Conservation (phyloP, 768 basidiomycete species). For the Rickenella mellea region DNA sequence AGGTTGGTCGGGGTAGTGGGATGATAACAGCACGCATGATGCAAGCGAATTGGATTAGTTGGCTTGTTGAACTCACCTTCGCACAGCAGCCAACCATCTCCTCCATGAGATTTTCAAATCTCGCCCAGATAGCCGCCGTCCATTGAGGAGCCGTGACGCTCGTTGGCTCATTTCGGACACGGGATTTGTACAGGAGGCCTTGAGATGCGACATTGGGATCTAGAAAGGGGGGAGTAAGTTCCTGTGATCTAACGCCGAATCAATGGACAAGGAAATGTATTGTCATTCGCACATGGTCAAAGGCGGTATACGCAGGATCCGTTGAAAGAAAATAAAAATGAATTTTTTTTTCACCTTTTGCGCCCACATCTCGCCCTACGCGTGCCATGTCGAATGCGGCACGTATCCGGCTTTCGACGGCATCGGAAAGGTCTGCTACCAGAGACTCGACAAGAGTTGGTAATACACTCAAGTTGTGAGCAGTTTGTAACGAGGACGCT, state of each 20-base stretch:
- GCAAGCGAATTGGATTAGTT: neutral
- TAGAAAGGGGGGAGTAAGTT: too few species aligned
- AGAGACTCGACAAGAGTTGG: constrained; percentile 77
- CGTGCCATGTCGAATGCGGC: constrained; percentile 79
- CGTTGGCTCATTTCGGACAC: constrained; percentile 86
- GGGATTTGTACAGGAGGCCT: constrained; percentile 65
- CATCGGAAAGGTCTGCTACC: constrained; percentile 69
- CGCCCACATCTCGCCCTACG: constrained; percentile 77
- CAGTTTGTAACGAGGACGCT: constrained; percentile 91
- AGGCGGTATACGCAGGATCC: neutral
- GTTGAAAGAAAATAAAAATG: too few species aligned
- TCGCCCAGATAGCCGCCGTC: constrained; percentile 68
- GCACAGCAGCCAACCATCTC: constrained; percentile 88
- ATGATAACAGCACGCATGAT: too few species aligned
- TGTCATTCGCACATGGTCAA: neutral
- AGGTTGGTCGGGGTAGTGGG: neutral
- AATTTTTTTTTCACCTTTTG: constrained; percentile 62
- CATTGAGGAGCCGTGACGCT: constrained; percentile 82
- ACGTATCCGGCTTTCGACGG: constrained; percentile 73
- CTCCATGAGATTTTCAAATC: constrained; percentile 75
- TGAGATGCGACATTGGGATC: constrained; percentile 20
- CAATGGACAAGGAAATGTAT: too few species aligned
- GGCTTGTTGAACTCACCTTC: constrained; percentile 42
- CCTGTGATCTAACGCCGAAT: too few species aligned
- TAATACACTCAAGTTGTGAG: constrained; percentile 82